phyloP scores from a whole-genome alignment of 1,139 yeast genomes.

The Taiozyma sp. region DNA sequence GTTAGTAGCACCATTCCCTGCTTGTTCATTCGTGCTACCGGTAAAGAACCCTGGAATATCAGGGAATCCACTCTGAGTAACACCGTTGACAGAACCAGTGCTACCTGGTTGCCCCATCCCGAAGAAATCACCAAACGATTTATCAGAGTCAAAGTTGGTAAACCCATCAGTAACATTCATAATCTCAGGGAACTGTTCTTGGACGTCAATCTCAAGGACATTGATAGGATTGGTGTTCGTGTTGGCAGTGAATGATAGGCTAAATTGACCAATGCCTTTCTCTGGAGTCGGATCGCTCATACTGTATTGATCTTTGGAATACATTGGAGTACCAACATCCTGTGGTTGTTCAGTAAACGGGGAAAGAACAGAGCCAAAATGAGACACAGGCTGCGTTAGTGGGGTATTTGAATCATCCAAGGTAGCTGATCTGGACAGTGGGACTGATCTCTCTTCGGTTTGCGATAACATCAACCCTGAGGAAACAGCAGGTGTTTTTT shows the following conservation, averaged over 20 bases:
- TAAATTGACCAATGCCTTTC: conserved; percentile 6
- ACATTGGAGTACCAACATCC: background rate
- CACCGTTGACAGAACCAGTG: background rate
- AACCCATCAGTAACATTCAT: conserved; percentile 11
- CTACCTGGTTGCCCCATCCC: conserved; percentile 7
- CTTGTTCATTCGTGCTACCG: background rate
- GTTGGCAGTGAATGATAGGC: conserved; percentile 5
- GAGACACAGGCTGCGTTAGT: background rate
- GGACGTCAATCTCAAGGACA: conserved; percentile 5
- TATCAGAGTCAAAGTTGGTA: conserved; percentile 14
- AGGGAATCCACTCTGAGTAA: background rate
- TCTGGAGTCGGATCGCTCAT: conserved; percentile 5
- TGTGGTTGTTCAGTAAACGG: background rate
- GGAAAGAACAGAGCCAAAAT: background rate
- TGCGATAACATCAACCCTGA: conserved; percentile 16
- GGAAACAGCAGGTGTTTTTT: conserved; percentile 19
- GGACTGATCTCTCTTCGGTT: conserved; percentile 14
- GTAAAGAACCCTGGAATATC: conserved; percentile 3
- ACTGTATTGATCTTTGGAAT: background rate
- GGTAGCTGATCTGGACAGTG: conserved; percentile 7
- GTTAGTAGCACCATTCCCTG: background rate
- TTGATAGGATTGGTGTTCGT: conserved; percentile 6
- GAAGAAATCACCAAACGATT: conserved; percentile 18
- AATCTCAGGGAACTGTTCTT: conserved; percentile 10
- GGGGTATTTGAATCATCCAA: background rate